These are phyloP conservation scores for Croton laevigatus DNA, from an alignment of 441 rosid genomes.

Conservation along the genomic window DNA sequence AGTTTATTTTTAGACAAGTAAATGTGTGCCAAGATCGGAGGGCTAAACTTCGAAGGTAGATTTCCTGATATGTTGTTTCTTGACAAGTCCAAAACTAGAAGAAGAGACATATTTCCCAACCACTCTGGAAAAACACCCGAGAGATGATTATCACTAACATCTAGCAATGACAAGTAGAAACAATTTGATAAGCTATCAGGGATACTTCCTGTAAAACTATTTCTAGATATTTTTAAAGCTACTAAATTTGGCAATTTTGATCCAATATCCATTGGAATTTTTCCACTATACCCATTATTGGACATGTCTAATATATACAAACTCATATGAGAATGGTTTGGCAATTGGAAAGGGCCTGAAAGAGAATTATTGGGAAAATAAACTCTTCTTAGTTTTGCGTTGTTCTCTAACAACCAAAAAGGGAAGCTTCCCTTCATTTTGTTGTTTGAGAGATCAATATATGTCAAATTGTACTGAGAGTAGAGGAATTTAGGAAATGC, in stretches of 20 bases:
- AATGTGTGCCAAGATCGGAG: no score
- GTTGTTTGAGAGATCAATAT: conserved; percentile 11
- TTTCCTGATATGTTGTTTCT: no score
- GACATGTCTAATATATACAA: neutral
- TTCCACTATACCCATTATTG: neutral
- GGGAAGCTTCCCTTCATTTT: conserved; percentile 23
- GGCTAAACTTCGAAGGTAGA: no score
- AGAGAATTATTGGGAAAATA: conserved; percentile 14
- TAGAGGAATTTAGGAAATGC: conserved; percentile 28
- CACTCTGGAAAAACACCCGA: conserved; percentile 14
- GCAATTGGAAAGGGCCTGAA: conserved; percentile 16
- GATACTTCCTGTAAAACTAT: conserved; percentile 2
- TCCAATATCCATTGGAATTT: conserved; percentile 18
- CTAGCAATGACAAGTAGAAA: neutral
- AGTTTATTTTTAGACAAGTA: no score
- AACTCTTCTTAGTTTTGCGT: neutral
- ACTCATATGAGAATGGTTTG: neutral
- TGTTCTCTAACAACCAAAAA: conserved; percentile 30
- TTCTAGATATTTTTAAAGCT: neutral
- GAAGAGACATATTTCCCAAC: neutral
- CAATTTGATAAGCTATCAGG: neutral
- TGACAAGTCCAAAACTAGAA: no score
- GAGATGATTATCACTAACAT: conserved; percentile 4
- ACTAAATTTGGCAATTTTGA: neutral
- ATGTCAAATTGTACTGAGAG: conserved; percentile 13